These are phyloP conservation scores for Tolypocladium capitatum DNA, from an alignment of 2,329 filamentous ascomycete species.

Conservation along the genomic window DNA sequence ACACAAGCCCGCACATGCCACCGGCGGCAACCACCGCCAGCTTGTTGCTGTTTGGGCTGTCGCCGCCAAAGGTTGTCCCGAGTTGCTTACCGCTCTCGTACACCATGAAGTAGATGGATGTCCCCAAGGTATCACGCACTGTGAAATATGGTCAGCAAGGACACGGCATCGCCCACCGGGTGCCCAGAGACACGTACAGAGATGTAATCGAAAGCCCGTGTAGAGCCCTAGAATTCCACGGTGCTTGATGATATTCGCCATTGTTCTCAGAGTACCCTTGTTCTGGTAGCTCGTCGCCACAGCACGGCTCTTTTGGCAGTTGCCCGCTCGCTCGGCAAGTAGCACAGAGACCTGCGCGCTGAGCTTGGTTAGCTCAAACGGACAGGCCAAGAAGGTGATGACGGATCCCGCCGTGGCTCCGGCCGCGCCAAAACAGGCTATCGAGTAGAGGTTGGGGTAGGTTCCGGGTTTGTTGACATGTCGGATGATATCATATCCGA, in stretches of 20 bases:
- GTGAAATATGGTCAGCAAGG: slow-evolving; percentile 4
- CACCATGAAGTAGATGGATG: slow-evolving; percentile 76
- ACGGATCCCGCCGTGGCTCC: slow-evolving; percentile 68
- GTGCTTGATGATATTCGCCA: slow-evolving; percentile 63
- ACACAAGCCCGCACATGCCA: slow-evolving; percentile 69
- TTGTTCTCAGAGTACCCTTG: slow-evolving; percentile 63
- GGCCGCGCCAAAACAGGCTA: slow-evolving; percentile 64
- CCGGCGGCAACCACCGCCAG: slow-evolving; percentile 66
- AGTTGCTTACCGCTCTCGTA: slow-evolving; percentile 80
- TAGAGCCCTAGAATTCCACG: slow-evolving; percentile 63
- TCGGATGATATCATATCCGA: slow-evolving; percentile 56
- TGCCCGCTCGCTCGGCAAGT: slow-evolving; percentile 38
- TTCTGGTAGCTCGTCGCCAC: slow-evolving; percentile 61
- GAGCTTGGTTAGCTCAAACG: slow-evolving; percentile 81
- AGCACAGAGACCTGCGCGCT: slow-evolving; percentile 76
- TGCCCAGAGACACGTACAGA: slow-evolving; percentile 41
- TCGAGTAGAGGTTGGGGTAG: slow-evolving; percentile 59
- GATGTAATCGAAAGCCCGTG: slow-evolving; percentile 65
- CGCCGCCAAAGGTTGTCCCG: slow-evolving; percentile 59
- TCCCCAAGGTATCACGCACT: slow-evolving; percentile 76
- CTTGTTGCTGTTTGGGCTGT: slow-evolving; percentile 64
- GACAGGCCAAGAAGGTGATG: slow-evolving; percentile 71
- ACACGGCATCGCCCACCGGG: neutral
- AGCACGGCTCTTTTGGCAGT: slow-evolving; percentile 35
- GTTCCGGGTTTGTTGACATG: slow-evolving; percentile 59